phyloP scores from a whole-genome alignment of 306 rosid genomes.

The Nissolia schottii region DNA sequence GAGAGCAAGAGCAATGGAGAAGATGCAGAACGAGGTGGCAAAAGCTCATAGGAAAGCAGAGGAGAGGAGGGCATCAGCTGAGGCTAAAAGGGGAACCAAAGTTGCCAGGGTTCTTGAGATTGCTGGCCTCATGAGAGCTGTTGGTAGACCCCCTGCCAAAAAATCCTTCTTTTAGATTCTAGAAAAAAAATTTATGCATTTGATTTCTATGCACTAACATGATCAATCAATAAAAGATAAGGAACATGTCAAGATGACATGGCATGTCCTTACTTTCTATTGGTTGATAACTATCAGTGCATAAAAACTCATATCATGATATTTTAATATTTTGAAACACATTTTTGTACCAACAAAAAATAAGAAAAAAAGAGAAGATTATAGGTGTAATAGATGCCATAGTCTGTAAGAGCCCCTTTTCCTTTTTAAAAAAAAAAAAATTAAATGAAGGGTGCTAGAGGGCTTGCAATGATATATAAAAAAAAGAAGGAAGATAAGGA shows the following conservation, averaged over 20 bases:
- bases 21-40: slow-evolving; percentile 82
- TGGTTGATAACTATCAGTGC: too few relatives aligned
- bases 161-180: slow-evolving; percentile 83
- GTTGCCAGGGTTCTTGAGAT: slow-evolving; percentile 74
- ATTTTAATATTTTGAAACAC: background rate
- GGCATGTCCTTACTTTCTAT: too few relatives aligned
- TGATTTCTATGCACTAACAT: too few relatives aligned
- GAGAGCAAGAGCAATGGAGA: slow-evolving; percentile 82
- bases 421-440: too few relatives aligned
- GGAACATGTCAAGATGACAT: too few relatives aligned
- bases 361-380: background rate
- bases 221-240: too few relatives aligned
- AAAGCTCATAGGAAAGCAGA: slow-evolving; percentile 83
- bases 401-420: slow-evolving; percentile 29
- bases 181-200: too few relatives aligned
- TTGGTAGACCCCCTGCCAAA: slow-evolving; percentile 86
- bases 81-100: slow-evolving; percentile 89
- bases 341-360: slow-evolving; percentile 11
- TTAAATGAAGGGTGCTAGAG: slow-evolving; percentile 23
- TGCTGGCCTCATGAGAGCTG: slow-evolving; percentile 80
- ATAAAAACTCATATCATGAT: too few relatives aligned
- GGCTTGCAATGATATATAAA: slow-evolving; percentile 13
- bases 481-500: slow-evolving; percentile 3
- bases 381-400: slow-evolving; percentile 19
- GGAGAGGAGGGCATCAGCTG: slow-evolving; percentile 89